Conservation (phyloP, 495 filamentous ascomycete species). For the Penicillium coprophilum region DNA sequence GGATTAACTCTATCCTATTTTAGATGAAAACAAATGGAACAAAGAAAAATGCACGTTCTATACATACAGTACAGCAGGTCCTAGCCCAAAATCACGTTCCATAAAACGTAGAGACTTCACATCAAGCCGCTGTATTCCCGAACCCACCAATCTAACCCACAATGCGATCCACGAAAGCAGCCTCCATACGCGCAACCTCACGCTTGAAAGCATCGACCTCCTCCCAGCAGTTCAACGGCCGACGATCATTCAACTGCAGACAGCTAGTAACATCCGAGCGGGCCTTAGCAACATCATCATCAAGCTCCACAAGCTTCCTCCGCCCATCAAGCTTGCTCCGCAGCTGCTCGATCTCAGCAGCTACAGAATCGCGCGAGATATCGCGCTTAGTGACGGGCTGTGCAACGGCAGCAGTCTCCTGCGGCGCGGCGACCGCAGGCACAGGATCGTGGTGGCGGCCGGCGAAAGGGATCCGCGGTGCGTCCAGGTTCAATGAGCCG, state of each 20-base stretch:
- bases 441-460: conserved; percentile 41
- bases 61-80: conserved; percentile 36
- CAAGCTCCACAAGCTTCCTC: conserved; percentile 65
- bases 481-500: conserved; percentile 50
- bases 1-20: conserved; percentile 23
- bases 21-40: conserved; percentile 20
- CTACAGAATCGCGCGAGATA: conserved; percentile 52
- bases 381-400: conserved; percentile 38
- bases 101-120: conserved; percentile 14
- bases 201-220: conserved; percentile 89
- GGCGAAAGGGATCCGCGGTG: conserved; percentile 48
- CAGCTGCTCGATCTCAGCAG: conserved; percentile 72
- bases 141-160: conserved; percentile 48
- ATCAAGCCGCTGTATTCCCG: conserved; percentile 16
- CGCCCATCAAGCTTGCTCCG: conserved; percentile 70
- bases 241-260: conserved; percentile 78
- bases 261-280: conserved; percentile 77
- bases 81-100: conserved; percentile 13
- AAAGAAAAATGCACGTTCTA: conserved; percentile 28
- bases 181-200: conserved; percentile 82
- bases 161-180: conserved; percentile 81
- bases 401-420: conserved; percentile 10
- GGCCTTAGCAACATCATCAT: conserved; percentile 69
- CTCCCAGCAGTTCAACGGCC: conserved; percentile 92
- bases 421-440: conserved; percentile 19